phyloP scores from a whole-genome alignment of 2,329 filamentous ascomycete genomes.

The Xylariaceae sp. region DNA sequence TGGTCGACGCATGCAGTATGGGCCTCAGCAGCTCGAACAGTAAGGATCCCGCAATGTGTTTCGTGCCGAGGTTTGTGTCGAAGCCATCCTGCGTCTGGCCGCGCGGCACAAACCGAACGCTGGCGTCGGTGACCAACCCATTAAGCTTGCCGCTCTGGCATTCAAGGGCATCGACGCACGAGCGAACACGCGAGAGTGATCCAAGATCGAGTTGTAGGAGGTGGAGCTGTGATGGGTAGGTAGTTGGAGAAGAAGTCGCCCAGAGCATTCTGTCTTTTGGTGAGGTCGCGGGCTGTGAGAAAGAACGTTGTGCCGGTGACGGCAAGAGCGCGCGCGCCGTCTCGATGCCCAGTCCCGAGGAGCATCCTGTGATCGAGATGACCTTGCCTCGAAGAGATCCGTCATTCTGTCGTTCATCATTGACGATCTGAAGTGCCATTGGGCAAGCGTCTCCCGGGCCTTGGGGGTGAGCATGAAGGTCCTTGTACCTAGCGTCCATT shows the following conservation, averaged over 20 bases:
- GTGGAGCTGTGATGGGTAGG: neutral
- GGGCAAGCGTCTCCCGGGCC: constrained; percentile 9
- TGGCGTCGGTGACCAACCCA: no score
- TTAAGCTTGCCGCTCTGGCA: no score
- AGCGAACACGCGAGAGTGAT: constrained; percentile 30
- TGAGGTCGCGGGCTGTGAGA: constrained; percentile 36
- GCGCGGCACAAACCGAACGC: no score
- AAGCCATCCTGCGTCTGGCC: no score
- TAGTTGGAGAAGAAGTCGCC: constrained; percentile 13
- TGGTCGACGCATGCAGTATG: no score
- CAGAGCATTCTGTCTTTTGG: constrained; percentile 28
- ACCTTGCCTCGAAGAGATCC: constrained; percentile 6
- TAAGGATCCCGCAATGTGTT: no score
- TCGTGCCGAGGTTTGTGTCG: no score
- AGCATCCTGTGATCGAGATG: constrained; percentile 10
- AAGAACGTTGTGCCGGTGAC: constrained; percentile 40
- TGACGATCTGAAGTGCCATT: constrained; percentile 8
- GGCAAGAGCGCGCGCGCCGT: constrained; percentile 6
- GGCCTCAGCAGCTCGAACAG: no score
- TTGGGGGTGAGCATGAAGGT: constrained; percentile 1
- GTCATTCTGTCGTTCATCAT: constrained; percentile 6
- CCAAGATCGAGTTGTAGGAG: constrained; percentile 9
- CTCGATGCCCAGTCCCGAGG: constrained; percentile 7
- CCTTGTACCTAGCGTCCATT: no score
- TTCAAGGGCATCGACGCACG: no score